Base-by-base conservation (phyloP, 352 stramenopile genomes). In the Globisporangium takayamanum region DNA sequence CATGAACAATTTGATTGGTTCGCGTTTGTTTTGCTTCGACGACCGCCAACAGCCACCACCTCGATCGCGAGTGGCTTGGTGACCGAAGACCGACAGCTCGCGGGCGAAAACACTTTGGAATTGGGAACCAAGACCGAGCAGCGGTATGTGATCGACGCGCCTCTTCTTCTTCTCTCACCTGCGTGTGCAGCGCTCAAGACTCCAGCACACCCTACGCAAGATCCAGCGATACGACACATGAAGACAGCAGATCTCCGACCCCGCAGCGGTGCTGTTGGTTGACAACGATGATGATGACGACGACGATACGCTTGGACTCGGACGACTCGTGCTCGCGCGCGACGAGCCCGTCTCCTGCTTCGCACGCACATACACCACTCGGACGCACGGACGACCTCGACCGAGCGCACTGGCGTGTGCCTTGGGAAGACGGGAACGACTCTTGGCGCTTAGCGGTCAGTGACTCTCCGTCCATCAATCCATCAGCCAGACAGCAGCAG, bases 71-170 rank as follows among this genome's bases (percentile, higher is more conserved):
- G 22, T 22, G 22, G 22, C 22, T 22, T 22, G 22, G 22, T 22
- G 22, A 22, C 22, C 22, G 22, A 22, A 22, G 33, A 39, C 41
- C 15, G 41, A 18, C 15, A 20, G 41, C 41, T 8, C 12, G 12
- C 41, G 18, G 44, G 45, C 30, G 55, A 30, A 16, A 57, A 58
- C 74, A 87, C 76, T 89, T 88, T 88, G 80, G 80, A 88, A 86
- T 90, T 86, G 80, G 78, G 83, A 87, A 78, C 80, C 69, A 68
- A 78, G 72, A 75, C 64, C 74, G 48, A 70, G 69, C 78, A 75
- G 83, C 78, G 80, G 80, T 90, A 90, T 90, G 80, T 88, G 59
- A 59, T 25, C 7, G 18, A 20, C 49, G 44, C 46, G 44, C 25
- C 22, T 16, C 26, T 20, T 33, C 26, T 20, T 33, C 47, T 53